A percentile compares a stretch with the other conserved stretches of the same genome.
phyloP scores from a whole-genome alignment of 345 rosid species.

The Sonneratia caseolaris region DNA sequence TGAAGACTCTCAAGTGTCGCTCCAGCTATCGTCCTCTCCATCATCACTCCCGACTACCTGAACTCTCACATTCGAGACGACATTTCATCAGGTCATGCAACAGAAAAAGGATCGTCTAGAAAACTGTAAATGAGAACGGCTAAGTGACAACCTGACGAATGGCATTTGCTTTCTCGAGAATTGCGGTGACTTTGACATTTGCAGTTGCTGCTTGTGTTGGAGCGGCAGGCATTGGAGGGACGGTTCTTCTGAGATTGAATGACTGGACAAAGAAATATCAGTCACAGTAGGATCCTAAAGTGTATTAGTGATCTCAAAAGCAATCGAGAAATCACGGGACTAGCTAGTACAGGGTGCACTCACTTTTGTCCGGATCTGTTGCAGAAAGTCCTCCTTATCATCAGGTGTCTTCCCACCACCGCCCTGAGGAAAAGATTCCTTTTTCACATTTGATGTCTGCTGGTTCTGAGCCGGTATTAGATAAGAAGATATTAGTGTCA shows the following conservation, averaged over 20 bases:
- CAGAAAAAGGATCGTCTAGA: slow-evolving; percentile 1
- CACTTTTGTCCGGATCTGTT: slow-evolving; percentile 80
- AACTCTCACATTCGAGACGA: slow-evolving; percentile 11
- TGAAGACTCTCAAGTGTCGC: slow-evolving; percentile 33
- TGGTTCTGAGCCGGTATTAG: slow-evolving; percentile 27
- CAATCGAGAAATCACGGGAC: neutral
- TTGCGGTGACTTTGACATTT: slow-evolving; percentile 60
- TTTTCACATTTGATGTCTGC: slow-evolving; percentile 30
- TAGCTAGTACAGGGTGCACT: slow-evolving; percentile 16
- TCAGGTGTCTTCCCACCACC: slow-evolving; percentile 29
- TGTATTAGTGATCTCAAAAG: neutral
- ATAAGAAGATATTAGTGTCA: slow-evolving; percentile 4
- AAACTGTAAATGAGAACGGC: neutral
- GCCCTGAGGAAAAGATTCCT: slow-evolving; percentile 25
- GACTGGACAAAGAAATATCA: slow-evolving; percentile 35
- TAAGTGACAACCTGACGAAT: slow-evolving; percentile 64
- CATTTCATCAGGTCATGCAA: neutral
- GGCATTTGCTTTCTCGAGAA: slow-evolving; percentile 89
- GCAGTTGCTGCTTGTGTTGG: slow-evolving; percentile 28
- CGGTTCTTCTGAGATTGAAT: slow-evolving; percentile 52
- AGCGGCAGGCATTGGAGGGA: slow-evolving; percentile 26
- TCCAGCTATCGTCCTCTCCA: slow-evolving; percentile 81
- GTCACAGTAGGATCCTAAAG: neutral
- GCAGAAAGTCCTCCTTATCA: slow-evolving; percentile 68
- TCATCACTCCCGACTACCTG: slow-evolving; percentile 81